These are phyloP conservation scores for Pyrrhoderma noxium DNA, from an alignment of 1,284 basidiomycete species.

Conservation along the genomic window DNA sequence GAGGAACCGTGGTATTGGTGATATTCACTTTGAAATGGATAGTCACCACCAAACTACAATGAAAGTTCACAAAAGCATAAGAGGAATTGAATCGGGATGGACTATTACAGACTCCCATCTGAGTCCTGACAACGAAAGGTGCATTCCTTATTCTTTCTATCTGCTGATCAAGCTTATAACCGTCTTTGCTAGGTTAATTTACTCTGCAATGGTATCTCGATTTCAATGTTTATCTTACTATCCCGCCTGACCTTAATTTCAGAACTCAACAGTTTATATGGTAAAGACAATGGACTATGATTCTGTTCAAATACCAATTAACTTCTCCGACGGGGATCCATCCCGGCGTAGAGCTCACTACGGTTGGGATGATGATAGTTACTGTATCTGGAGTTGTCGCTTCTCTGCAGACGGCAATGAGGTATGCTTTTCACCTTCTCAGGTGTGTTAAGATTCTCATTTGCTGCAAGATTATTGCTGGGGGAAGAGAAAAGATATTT, in stretches of 20 bases:
- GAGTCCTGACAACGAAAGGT: slow-evolving; percentile 87
- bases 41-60: slow-evolving; percentile 56
- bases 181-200: slow-evolving; percentile 60
- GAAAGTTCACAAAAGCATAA: slow-evolving; percentile 72
- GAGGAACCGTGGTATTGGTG: not conserved
- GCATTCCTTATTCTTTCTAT: slow-evolving; percentile 12
- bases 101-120: slow-evolving; percentile 94
- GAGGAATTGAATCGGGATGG: slow-evolving; percentile 74
- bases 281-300: slow-evolving; percentile 73
- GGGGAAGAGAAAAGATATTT: slow-evolving; percentile 70
- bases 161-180: not conserved
- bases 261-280: slow-evolving; percentile 78
- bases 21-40: slow-evolving; percentile 19
- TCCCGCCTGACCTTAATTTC: too few relatives aligned
- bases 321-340: slow-evolving; percentile 49
- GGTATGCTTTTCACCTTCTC: slow-evolving; percentile 33
- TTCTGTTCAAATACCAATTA: slow-evolving; percentile 63
- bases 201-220: slow-evolving; percentile 71
- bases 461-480: slow-evolving; percentile 74
- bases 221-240: too few relatives aligned
- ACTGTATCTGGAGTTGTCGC: slow-evolving; percentile 87
- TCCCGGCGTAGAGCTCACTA: slow-evolving; percentile 25
- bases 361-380: slow-evolving; percentile 43
- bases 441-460: slow-evolving; percentile 54
- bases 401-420: slow-evolving; percentile 96